Conservation (phyloP, 108 stramenopile genomes). For the Epipyxis sp. region DNA sequence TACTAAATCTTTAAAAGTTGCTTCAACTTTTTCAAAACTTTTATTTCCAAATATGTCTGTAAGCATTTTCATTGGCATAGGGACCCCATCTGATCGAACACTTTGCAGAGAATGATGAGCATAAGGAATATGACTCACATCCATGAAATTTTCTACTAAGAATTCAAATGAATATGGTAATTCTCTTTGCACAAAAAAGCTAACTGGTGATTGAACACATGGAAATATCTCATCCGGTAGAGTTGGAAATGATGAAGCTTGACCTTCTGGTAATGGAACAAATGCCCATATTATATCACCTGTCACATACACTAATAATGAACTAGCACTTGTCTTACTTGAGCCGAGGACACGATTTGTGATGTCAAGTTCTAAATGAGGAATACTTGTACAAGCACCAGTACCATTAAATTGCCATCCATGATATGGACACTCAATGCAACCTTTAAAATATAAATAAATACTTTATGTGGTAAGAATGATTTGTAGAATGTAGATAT, state of each 20-base stretch:
- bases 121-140: slow-evolving; percentile 77
- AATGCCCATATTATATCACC: slow-evolving; percentile 61
- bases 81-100: slow-evolving; percentile 48
- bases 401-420: slow-evolving; percentile 75
- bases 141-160: slow-evolving; percentile 64
- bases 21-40: slow-evolving; percentile 54
- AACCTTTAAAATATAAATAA: too few species aligned
- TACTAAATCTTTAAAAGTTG: slow-evolving; percentile 42
- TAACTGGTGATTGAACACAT: neutral
- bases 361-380: slow-evolving; percentile 53
- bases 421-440: slow-evolving; percentile 76
- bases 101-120: slow-evolving; percentile 62
- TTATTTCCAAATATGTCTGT: slow-evolving; percentile 38
- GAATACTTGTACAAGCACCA: slow-evolving; percentile 60
- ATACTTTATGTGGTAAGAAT: too few species aligned
- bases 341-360: neutral
- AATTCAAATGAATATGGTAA: slow-evolving; percentile 72
- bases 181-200: slow-evolving; percentile 45
- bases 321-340: neutral
- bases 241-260: slow-evolving; percentile 27
- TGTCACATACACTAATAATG: slow-evolving; percentile 42
- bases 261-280: slow-evolving; percentile 48
- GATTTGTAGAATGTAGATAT: too few species aligned
- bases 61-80: slow-evolving; percentile 47
- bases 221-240: slow-evolving; percentile 50